These are phyloP conservation scores for Ophiostoma pallidulum DNA, from an alignment of 2,329 filamentous ascomycete genomes.

Conservation along the genomic window DNA sequence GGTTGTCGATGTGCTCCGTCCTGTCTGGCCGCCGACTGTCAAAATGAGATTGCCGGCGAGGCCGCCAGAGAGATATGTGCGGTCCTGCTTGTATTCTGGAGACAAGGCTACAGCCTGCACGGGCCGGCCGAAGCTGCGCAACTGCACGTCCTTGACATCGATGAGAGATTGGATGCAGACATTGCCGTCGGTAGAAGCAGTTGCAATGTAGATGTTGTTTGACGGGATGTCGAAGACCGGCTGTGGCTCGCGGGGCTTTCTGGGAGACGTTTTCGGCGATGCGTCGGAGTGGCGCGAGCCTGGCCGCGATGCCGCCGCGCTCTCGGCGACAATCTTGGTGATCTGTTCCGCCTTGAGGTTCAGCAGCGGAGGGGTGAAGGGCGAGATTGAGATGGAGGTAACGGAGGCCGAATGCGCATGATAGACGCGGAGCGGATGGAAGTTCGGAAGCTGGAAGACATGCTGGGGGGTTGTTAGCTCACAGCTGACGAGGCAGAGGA, in stretches of 20 bases:
- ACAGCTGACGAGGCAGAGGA: conserved; percentile 11
- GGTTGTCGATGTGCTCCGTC: conserved; percentile 80
- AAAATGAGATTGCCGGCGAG: conserved; percentile 79
- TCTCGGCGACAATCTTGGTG: conserved; percentile 28
- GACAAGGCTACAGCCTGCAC: conserved; percentile 90
- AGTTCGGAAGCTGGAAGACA: conserved; percentile 71
- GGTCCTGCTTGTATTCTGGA: conserved; percentile 84
- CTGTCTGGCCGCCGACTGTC: conserved; percentile 69
- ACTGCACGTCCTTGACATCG: conserved; percentile 79
- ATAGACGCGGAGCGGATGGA: conserved; percentile 76
- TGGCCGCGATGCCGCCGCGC: conserved; percentile 23
- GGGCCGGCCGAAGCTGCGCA: conserved; percentile 88
- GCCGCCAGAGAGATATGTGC: conserved; percentile 83
- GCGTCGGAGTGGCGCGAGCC: conserved; percentile 32
- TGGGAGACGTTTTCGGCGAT: conserved; percentile 42
- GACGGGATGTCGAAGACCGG: conserved; percentile 65
- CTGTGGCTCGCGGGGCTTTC: conserved; percentile 40
- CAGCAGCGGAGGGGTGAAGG: conserved; percentile 55
- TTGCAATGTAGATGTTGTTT: conserved; percentile 88
- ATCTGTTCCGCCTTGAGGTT: conserved; percentile 32
- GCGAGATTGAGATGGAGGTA: conserved; percentile 82
- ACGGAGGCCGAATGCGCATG: conserved; percentile 89
- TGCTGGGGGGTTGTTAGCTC: conserved; percentile 44
- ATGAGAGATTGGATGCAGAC: conserved; percentile 84
- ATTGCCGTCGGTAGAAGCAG: conserved; percentile 90